Percentiles rank a stretch among this genome's conserved stretches.
These are phyloP conservation scores for Polyporus tsugae DNA, from an alignment of 1,284 basidiomycete species.

Conservation along the genomic window DNA sequence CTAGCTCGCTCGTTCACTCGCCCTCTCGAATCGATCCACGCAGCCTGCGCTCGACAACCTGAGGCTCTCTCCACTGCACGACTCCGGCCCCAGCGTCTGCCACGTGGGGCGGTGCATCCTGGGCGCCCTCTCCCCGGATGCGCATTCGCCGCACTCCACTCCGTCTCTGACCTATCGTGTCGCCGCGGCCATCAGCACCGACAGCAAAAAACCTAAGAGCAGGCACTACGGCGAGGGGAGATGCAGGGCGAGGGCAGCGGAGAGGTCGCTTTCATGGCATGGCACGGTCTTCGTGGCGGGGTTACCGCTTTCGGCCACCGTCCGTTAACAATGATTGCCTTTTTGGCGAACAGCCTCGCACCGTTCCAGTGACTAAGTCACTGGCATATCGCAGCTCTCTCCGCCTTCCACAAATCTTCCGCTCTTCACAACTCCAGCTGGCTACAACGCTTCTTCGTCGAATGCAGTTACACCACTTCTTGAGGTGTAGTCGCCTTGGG, in stretches of 20 bases:
- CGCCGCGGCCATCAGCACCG: neutral
- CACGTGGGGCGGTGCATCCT: conserved; percentile 19
- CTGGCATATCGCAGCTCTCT: neutral
- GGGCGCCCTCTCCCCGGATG: neutral
- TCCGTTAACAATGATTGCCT: conserved; percentile 17
- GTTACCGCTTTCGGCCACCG: neutral
- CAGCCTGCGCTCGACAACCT: neutral
- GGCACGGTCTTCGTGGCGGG: neutral
- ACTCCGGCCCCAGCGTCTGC: conserved; percentile 3
- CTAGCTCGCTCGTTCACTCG: conserved; percentile 6
- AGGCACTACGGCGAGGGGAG: neutral
- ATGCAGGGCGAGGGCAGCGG: neutral
- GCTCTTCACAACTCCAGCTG: conserved; percentile 1
- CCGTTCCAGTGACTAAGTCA: neutral
- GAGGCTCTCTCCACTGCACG: neutral
- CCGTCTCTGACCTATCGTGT: conserved; percentile 4
- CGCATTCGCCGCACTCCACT: neutral
- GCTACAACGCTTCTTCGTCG: neutral
- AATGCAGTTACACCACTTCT: neutral
- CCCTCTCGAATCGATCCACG: conserved; percentile 24
- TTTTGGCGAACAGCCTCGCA: conserved; percentile 7
- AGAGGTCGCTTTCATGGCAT: neutral
- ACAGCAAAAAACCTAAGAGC: neutral
- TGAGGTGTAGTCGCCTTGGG: neutral
- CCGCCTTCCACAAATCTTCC: conserved; percentile 8